Conservation (phyloP, 345 rosid genomes). For the Kernera saxatilis region DNA sequence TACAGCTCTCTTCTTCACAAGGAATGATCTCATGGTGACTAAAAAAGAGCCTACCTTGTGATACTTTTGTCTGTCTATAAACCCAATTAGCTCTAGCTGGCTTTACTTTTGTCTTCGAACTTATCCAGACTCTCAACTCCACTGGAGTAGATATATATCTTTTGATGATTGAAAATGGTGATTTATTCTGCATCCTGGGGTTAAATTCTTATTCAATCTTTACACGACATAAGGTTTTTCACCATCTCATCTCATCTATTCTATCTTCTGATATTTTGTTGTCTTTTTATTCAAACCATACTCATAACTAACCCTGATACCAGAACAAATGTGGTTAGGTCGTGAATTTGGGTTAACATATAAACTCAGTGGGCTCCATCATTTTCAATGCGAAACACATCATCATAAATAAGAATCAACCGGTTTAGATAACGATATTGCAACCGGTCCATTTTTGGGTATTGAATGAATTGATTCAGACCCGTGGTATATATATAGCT, state of each 20-base stretch:
- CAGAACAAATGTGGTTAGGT: constrained; percentile 26
- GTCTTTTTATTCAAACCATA: constrained; percentile 8
- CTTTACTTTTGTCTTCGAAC: background rate
- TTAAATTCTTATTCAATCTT: too few species aligned
- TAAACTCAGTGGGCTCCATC: constrained; percentile 1
- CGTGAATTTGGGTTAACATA: constrained; percentile 17
- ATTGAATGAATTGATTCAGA: constrained; percentile 28
- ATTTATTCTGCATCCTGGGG: too few species aligned
- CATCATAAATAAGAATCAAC: constrained; percentile 21
- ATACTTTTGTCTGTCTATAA: background rate
- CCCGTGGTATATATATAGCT: background rate
- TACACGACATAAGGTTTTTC: background rate
- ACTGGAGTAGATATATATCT: background rate
- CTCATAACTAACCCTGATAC: constrained; percentile 7
- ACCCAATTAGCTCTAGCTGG: background rate
- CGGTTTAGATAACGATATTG: constrained; percentile 29
- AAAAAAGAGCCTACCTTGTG: background rate
- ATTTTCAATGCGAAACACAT: constrained; percentile 19
- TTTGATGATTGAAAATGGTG: background rate
- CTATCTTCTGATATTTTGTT: background rate
- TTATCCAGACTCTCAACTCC: background rate
- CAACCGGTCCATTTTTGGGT: constrained; percentile 22
- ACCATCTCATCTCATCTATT: background rate
- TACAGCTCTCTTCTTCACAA: constrained; percentile 37
- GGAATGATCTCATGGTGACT: background rate